phyloP scores from a whole-genome alignment of 768 basidiomycete genomes.

The Hericium erinaceus region DNA sequence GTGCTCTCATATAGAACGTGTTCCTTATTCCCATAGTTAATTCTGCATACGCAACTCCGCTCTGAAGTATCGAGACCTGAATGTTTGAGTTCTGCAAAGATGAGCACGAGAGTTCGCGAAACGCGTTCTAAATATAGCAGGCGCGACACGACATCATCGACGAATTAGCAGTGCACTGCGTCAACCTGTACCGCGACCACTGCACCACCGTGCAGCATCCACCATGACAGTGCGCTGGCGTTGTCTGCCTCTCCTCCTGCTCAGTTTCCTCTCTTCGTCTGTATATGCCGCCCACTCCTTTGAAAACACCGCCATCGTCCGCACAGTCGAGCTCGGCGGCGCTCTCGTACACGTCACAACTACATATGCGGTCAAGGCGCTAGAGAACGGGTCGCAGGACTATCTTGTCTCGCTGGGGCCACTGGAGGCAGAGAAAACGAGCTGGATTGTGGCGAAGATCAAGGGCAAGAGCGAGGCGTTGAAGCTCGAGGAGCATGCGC shows the following conservation, averaged over 20 bases:
- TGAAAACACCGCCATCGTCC: conserved; percentile 85
- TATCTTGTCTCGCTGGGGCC: conserved; percentile 63
- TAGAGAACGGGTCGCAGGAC: conserved; percentile 45
- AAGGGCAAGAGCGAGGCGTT: conserved; percentile 60
- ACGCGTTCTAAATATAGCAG: conserved; percentile 7
- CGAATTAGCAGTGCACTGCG: not conserved
- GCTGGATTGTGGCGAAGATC: conserved; percentile 72
- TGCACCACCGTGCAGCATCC: not conserved
- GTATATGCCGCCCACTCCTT: conserved; percentile 44
- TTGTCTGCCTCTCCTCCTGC: conserved; percentile 38
- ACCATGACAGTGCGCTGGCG: conserved; percentile 36
- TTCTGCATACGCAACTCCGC: no score
- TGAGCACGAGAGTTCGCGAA: not conserved
- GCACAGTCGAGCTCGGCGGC: conserved; percentile 84
- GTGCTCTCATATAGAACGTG: not conserved
- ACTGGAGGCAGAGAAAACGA: conserved; percentile 56
- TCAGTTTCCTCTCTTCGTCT: conserved; percentile 30
- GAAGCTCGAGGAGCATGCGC: conserved; percentile 36
- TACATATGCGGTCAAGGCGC: conserved; percentile 74
- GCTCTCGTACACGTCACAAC: conserved; percentile 83
- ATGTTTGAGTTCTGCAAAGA: not conserved
- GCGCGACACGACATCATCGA: not conserved
- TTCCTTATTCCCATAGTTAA: not conserved
- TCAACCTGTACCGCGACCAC: not conserved
- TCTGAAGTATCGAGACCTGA: not conserved